Evolutionary conservation across 495 filamentous ascomycete genomes (phyloP), one percentile per base, ranked within the genome.

Genomic region (Penicillium steckii): DNA sequence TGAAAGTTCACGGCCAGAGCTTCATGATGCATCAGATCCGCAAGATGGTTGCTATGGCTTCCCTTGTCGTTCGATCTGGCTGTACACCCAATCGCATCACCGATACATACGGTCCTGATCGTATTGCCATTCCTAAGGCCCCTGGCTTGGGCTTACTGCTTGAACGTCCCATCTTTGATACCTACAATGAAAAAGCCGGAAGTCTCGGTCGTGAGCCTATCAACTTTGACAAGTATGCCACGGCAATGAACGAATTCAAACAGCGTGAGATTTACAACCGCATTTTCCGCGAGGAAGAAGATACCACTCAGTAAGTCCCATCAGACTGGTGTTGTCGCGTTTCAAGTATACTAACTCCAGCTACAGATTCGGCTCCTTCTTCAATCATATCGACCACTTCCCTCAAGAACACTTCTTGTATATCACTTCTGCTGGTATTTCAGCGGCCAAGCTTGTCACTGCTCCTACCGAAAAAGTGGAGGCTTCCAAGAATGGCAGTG

Each of bases 21-120:
- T 98, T 98, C 79, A 98, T 98, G 94, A 98, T 98, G 94, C 94
- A 98, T 67, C 94, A 98, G 70, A 98, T 98, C 68, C 87, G 94
- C 52, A 97, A 96, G 70, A 98, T 98, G 94, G 88, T 98, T 13
- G 89, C 86, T 53, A 91, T 97, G 90, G 88, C 85, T 30, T 79
- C 90, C 8, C 80, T 98, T 48, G 74, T 91, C 4, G 85, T 92
- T 2, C 84, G 94, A 35, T 90, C 87, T 67, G 95, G 91, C 37
- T 83, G 85, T 33, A 77, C 83, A 10, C 75, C 84, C 18, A 66
- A 72, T 3, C 77, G 83, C 24, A 90, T 97, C 50, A 59, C 67
- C 1, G 83, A 95, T 41, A 85, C 81, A 27, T 93, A 88, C 57
- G 77, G 80, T 2, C 65, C 77, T 1, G 69, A 76, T 3, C 81